A percentile compares a stretch with the other conserved stretches of the same genome.
phyloP scores from a whole-genome alignment of 768 basidiomycete species.

The Leccinum variicolor region DNA sequence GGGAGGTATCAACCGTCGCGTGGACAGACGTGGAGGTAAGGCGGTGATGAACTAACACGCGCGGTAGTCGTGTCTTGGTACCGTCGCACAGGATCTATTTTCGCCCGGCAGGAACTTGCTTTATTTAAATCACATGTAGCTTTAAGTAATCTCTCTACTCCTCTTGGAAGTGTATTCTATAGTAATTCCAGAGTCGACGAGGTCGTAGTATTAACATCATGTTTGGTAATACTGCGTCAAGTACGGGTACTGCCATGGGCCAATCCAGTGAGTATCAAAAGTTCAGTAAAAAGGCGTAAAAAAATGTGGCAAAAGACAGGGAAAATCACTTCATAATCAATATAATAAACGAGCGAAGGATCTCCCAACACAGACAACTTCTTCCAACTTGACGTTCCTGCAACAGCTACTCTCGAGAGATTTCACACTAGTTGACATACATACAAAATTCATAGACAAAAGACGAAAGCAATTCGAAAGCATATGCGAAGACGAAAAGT shows the following conservation, averaged over 20 bases:
- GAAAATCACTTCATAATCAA: neutral
- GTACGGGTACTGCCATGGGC: too few relatives aligned
- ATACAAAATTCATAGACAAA: neutral
- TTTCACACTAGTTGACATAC: too few relatives aligned
- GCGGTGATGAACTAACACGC: slow-evolving; percentile 17
- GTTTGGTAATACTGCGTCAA: neutral
- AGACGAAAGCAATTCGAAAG: neutral
- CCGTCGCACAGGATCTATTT: neutral
- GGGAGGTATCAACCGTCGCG: slow-evolving; percentile 61
- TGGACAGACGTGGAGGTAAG: slow-evolving; percentile 35
- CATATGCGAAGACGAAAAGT: neutral
- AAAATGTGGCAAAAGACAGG: too few relatives aligned
- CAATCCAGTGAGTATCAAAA: too few relatives aligned
- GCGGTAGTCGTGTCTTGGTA: neutral
- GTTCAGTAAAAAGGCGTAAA: too few relatives aligned
- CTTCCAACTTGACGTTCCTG: neutral
- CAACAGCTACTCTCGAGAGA: too few relatives aligned
- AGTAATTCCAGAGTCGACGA: neutral
- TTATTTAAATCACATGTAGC: neutral
- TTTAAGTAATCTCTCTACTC: neutral
- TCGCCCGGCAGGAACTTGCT: neutral
- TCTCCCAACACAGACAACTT: neutral
- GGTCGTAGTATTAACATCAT: neutral
- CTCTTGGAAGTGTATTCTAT: neutral
- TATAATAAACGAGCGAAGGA: neutral